These are phyloP conservation scores for Lathyrus tuberosus DNA, from an alignment of 306 rosid genomes.

Conservation along the genomic window DNA sequence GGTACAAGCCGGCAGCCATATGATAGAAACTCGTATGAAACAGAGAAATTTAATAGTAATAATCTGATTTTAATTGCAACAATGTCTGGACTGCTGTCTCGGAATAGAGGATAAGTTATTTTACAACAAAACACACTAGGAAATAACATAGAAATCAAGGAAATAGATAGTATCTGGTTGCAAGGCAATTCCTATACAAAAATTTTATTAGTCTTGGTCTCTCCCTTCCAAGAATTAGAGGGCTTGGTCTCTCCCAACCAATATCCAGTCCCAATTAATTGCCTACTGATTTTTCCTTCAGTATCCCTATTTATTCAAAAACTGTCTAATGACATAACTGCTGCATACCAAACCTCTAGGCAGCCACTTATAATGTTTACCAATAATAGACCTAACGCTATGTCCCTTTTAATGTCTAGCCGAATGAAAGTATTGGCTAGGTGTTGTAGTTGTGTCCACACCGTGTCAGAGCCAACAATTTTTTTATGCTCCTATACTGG, in stretches of 20 bases:
- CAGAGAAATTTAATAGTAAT: too few relatives aligned
- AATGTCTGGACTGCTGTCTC: neutral
- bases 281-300: too few relatives aligned
- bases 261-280: too few relatives aligned
- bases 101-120: neutral
- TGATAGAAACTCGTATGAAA: too few relatives aligned
- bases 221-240: neutral
- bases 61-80: too few relatives aligned
- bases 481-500: neutral
- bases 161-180: neutral
- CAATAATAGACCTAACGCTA: neutral
- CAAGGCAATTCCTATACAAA: neutral
- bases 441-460: neutral
- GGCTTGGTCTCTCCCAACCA: too few relatives aligned
- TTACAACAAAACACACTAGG: neutral
- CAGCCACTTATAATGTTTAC: too few relatives aligned
- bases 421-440: neutral
- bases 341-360: too few relatives aligned
- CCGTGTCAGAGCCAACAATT: neutral
- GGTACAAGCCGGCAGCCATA: too few relatives aligned
- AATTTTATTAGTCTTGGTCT: neutral
- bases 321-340: too few relatives aligned
- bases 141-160: neutral
- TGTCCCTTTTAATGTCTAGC: too few relatives aligned
- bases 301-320: too few relatives aligned